A percentile compares a stretch with the other conserved stretches of the same genome.
These are phyloP conservation scores for Scalesia atractyloides DNA, from an alignment of 129 eudicot species.

Conservation along the genomic window DNA sequence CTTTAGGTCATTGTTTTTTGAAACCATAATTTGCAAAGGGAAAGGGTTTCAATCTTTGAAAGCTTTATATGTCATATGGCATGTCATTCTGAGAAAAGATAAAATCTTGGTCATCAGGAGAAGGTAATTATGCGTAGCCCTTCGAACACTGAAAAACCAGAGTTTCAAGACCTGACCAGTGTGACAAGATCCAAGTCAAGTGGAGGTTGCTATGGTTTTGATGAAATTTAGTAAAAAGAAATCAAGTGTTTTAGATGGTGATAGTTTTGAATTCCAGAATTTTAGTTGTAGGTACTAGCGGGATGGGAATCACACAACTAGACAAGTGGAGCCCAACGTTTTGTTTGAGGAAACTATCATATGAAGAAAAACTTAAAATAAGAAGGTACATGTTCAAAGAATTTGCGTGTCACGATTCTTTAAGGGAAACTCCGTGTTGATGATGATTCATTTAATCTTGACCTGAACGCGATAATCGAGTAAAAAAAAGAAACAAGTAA, in stretches of 20 bases:
- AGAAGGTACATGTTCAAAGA: conserved; percentile 27
- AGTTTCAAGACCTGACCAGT: conserved; percentile 36
- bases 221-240: conserved; percentile 49
- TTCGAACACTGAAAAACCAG: conserved; percentile 46
- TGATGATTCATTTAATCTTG: conserved; percentile 29
- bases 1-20: too few relatives aligned
- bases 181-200: conserved; percentile 57
- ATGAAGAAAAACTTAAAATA: conserved; percentile 31
- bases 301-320: conserved; percentile 18
- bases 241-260: conserved; percentile 38
- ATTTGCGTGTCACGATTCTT: conserved; percentile 34
- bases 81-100: conserved; percentile 77
- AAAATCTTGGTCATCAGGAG: conserved; percentile 39
- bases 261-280: conserved; percentile 40
- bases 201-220: conserved; percentile 73
- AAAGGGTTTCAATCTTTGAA: conserved; percentile 81
- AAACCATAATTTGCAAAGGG: too few relatives aligned
- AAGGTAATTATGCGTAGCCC: conserved; percentile 50
- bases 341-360: conserved; percentile 18
- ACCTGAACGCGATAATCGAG: conserved; percentile 28
- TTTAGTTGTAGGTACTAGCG: too few relatives aligned
- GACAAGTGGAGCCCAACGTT: too few relatives aligned
- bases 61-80: conserved; percentile 95
- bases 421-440: conserved; percentile 33
- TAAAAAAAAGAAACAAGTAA: conserved; percentile 58